Base-by-base conservation (phyloP, 768 basidiomycete species). In the Boletus sp. region DNA sequence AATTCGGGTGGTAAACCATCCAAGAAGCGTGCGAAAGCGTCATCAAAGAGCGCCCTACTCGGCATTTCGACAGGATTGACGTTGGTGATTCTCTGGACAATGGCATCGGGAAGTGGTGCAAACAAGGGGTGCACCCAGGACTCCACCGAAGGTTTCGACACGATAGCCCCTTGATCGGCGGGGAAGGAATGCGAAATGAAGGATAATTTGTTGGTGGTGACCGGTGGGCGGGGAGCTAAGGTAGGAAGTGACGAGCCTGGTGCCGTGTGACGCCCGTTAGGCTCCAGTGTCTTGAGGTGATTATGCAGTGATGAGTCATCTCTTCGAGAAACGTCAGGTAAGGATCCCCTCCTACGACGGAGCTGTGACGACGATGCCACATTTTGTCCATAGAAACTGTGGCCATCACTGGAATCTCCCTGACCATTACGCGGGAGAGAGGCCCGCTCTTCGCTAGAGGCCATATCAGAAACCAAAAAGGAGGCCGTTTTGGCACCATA, bases 21-120 rank as follows among this genome's bases (percentile, higher is more conserved):
- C 42, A 84, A 62, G 67, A 89, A 86, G 8, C 73, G 68, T 24
- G 69, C 60, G 40, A 89, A 71, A 5, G 71, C 67, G 41, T 78
- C 78, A 42, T 87, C 81, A 57, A 83, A 88, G 17, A 73, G 73
- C 28, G 73, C 73, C 37, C 84, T 77, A 45, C 72, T 74, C 5
- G 87, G 87, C 80, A 88, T 83, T 63, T 87, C 85, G 40, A 78
- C 75, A 20, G 80, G 76, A 63, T 79, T 80, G 44, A 84, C 74
- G 28, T 74, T 75, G 47, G 69, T 71, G 64, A 94, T 78, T 63
- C 81, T 70, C 68, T 86, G 72, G 61, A 80, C 64, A 56, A 90
- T 76, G 59, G 72, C 67, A 47, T 81, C 75, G 4, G 86, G 87
- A 49, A 89, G 81, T 2, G 85, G 80, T 28, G 80, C 76, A 64